Base-by-base conservation (phyloP, 148 eudicot genomes). In the Camellia granthamiana region DNA sequence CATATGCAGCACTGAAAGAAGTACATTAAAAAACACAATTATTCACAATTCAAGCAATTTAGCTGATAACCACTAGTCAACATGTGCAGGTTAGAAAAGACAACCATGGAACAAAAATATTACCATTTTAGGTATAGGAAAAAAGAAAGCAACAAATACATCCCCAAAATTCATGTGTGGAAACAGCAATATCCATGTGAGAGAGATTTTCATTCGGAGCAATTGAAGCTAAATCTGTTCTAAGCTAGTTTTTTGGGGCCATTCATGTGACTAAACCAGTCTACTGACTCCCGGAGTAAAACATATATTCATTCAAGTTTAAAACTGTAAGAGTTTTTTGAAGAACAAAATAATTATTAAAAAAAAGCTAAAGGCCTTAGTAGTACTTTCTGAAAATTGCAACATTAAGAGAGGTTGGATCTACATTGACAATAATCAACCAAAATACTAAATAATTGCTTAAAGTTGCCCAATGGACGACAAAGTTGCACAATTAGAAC, bases 1-100 rank as follows among this genome's bases (percentile, higher is more conserved):
- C 93, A 65, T 87, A 90, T 54, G 89, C 90, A 63, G 91, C 75
- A 19, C 90, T 88, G 84, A 16, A 84, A 81, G 21, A 52, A 51
- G 13, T 30, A 0, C 19, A 72, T 30, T 30, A 30, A 30, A 30
- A 30, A 30, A 30, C 38, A 61, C 21, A 59, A 71, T 44, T 78
- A 44, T 30, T 52, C 66, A 16, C 59, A 1, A 63, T 51, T 62
- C 46, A 62, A 12, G 11, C 19, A 44, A 69, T 42, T 4, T 14
- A 15, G 19, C 72, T 41, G 72, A 42, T 16, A 69, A 44, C n/a
- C 52, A 69, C 52, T 16, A 69, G 19, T 74, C 77, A 3, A 30
- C 47, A 55, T 74, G 64, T 30, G 18, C 9, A 59, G 8, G 52
- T 41, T 9, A 58, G 77, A 58, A n/a, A 72, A 51, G 59, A 47